phyloP scores from a whole-genome alignment of 2,329 filamentous ascomycete species.

The Paecilomyces niveus region DNA sequence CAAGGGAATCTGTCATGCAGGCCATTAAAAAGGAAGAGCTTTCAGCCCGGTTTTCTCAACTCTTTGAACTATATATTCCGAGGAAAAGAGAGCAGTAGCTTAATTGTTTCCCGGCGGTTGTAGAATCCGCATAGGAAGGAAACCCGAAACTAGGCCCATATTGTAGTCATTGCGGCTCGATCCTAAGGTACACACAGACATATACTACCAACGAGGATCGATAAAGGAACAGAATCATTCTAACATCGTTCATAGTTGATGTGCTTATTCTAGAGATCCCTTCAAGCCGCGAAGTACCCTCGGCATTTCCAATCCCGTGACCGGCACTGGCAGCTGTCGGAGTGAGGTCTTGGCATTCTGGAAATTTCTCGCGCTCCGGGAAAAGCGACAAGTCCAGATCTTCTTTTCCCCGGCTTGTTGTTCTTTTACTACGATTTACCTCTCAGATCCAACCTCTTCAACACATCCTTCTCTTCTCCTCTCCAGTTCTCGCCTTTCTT shows the following conservation, averaged over 20 bases:
- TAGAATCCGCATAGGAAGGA: not conserved
- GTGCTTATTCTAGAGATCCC: not conserved
- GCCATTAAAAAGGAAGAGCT: not conserved
- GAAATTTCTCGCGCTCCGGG: slow-evolving; percentile 32
- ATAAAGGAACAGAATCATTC: not conserved
- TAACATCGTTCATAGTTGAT: not conserved
- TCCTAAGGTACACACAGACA: no score
- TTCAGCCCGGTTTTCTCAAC: not conserved
- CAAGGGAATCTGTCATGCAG: not conserved
- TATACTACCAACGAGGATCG: not conserved
- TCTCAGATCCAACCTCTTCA: slow-evolving; percentile 16
- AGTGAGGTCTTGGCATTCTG: slow-evolving; percentile 36
- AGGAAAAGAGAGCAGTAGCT: not conserved
- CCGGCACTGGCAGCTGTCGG: slow-evolving; percentile 8
- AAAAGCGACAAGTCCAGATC: slow-evolving; percentile 19
- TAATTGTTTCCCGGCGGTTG: not conserved
- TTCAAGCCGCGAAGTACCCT: slow-evolving; percentile 14
- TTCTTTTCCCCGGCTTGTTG: slow-evolving; percentile 23
- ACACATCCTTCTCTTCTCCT: slow-evolving; percentile 3
- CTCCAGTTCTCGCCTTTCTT: slow-evolving; percentile 1
- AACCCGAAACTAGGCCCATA: not conserved
- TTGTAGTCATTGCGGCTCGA: no score
- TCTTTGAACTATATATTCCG: not conserved
- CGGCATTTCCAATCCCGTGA: slow-evolving; percentile 15
- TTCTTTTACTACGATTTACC: slow-evolving; percentile 23